Percentiles rank a stretch among this genome's conserved stretches.
Conservation (phyloP, 768 basidiomycete genomes). For the Phlebiopsis flavidoalba region DNA sequence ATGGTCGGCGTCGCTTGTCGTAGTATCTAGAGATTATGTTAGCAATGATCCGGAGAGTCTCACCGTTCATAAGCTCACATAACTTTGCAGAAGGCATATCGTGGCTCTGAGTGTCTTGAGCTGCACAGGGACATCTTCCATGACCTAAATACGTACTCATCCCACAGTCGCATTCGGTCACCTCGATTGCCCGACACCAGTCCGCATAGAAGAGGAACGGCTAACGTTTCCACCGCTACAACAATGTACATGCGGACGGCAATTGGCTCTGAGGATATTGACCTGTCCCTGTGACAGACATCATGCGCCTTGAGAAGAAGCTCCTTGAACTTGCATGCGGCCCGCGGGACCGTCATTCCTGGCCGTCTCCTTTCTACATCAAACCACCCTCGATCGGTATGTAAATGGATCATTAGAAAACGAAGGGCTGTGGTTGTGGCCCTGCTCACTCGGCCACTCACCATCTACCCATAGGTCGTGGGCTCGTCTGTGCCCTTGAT, state of each 20-base stretch:
- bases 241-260: neutral
- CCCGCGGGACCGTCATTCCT: slow-evolving; percentile 2
- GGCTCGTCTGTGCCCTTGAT: slow-evolving; percentile 6
- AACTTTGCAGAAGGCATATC: slow-evolving; percentile 37
- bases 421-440: neutral
- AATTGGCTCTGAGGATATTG: neutral
- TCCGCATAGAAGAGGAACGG: neutral
- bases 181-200: neutral
- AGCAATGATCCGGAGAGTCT: neutral
- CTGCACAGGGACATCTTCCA: neutral
- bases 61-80: slow-evolving; percentile 28
- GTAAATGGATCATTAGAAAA: neutral
- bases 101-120: neutral
- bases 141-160: neutral
- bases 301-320: neutral
- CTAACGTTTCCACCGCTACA: neutral
- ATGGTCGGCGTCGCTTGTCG: slow-evolving; percentile 59
- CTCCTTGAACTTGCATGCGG: neutral
- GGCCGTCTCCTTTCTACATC: neutral
- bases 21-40: slow-evolving; percentile 39
- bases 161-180: neutral
- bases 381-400: neutral
- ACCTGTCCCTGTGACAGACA: slow-evolving; percentile 3
- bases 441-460: neutral
- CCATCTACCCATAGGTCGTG: neutral